phyloP scores from a whole-genome alignment of 1,139 yeast species.

The Scheffersomyces stambukii region DNA sequence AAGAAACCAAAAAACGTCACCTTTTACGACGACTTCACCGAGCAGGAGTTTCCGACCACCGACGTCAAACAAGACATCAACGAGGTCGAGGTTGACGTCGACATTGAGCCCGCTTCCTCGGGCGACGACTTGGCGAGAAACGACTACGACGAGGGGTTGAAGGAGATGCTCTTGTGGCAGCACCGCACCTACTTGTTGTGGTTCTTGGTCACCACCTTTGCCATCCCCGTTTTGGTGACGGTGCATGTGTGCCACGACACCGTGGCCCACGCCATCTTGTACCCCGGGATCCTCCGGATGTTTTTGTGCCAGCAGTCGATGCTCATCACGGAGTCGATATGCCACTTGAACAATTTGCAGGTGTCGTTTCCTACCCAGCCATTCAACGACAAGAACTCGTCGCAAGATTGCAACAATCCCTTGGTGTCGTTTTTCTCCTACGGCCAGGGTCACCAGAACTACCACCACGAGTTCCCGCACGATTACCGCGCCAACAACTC shows the following conservation, averaged over 20 bases:
- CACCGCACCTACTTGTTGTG: constrained; percentile 42
- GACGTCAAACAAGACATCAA: constrained; percentile 6
- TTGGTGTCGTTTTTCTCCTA: constrained; percentile 51
- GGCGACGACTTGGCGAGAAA: constrained; percentile 9
- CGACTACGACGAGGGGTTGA: constrained; percentile 16
- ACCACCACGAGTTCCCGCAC: constrained; percentile 72
- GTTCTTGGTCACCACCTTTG: constrained; percentile 41
- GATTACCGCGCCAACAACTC: constrained; percentile 54
- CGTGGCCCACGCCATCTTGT: constrained; percentile 51
- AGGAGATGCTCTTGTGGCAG: constrained; percentile 54
- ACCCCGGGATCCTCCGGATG: constrained; percentile 60
- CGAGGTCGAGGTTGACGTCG: constrained; percentile 19
- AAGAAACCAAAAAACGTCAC: constrained; percentile 43
- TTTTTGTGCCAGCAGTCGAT: constrained; percentile 55
- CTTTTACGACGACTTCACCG: constrained; percentile 34
- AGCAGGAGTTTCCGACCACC: constrained; percentile 36
- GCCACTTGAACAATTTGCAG: constrained; percentile 48
- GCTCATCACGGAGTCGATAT: constrained; percentile 54
- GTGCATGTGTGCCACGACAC: constrained; percentile 39
- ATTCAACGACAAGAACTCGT: constrained; percentile 58
- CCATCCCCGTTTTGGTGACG: constrained; percentile 47
- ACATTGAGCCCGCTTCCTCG: constrained; percentile 12
- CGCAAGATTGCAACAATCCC: constrained; percentile 46
- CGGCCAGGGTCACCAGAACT: constrained; percentile 64
- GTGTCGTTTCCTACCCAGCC: constrained; percentile 49